Evolutionary conservation across 306 rosid species (phyloP).

Genomic region (Prunus mira): DNA sequence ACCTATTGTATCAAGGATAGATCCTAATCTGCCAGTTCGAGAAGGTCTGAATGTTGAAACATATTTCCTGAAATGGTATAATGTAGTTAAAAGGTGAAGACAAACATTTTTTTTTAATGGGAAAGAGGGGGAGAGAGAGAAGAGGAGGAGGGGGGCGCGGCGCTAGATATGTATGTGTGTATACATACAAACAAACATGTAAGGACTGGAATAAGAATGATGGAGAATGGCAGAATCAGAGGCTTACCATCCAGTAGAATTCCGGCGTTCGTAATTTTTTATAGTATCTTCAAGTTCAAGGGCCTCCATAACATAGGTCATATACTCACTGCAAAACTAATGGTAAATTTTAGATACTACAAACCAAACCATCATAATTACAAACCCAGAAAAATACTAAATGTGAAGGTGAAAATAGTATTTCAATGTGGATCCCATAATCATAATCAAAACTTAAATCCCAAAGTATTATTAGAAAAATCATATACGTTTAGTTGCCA

Average conservation of each 20-base stretch:
- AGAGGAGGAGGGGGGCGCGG: too few species aligned
- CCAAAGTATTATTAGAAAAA: not conserved
- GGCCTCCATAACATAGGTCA: constrained; percentile 78
- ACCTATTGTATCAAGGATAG: constrained; percentile 67
- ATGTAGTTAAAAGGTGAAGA: constrained; percentile 13
- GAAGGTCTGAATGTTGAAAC: constrained; percentile 70
- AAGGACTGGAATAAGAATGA: not conserved
- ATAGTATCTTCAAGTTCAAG: constrained; percentile 80
- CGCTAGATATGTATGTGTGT: not conserved
- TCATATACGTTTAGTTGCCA: not conserved
- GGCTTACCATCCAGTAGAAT: constrained; percentile 87
- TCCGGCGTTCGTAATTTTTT: constrained; percentile 70
- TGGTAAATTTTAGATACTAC: constrained; percentile 17
- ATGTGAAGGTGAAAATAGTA: constrained; percentile 2
- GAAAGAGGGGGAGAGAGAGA: not conserved
- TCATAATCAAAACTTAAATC: not conserved
- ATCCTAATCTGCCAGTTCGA: constrained; percentile 62
- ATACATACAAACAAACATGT: not conserved
- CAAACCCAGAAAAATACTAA: constrained; percentile 7
- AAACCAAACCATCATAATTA: constrained; percentile 18
- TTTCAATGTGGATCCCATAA: not conserved
- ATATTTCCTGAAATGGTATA: constrained; percentile 70
- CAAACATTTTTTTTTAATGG: not conserved
- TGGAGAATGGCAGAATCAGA: constrained; percentile 8
- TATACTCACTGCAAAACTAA: constrained; percentile 73